phyloP scores from a whole-genome alignment of 2,329 filamentous ascomycete genomes.

The Teratosphaeria destructans region DNA sequence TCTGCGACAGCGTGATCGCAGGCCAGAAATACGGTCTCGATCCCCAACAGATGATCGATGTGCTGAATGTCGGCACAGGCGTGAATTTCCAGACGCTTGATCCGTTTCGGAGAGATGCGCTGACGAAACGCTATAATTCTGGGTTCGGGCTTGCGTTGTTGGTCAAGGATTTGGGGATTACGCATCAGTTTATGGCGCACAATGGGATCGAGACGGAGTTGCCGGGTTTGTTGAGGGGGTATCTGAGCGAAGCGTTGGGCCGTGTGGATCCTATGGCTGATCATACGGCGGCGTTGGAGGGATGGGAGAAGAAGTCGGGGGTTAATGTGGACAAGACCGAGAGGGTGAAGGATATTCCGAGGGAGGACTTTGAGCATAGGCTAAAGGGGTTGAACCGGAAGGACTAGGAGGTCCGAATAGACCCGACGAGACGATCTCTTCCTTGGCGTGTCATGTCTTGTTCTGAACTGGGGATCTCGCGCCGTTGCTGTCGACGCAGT shows the following conservation, averaged over 20 bases:
- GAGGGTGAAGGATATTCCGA: slow-evolving; percentile 14
- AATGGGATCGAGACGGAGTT: slow-evolving; percentile 24
- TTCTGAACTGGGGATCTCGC: too few species aligned
- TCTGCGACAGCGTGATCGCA: slow-evolving; percentile 22
- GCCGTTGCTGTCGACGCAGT: too few species aligned
- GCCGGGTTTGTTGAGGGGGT: slow-evolving; percentile 20
- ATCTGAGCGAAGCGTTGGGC: slow-evolving; percentile 24
- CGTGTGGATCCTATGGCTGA: slow-evolving; percentile 22
- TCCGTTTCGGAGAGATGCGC: slow-evolving; percentile 17
- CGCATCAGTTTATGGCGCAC: slow-evolving; percentile 26
- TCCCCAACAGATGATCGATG: slow-evolving; percentile 31
- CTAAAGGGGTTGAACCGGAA: slow-evolving; percentile 11
- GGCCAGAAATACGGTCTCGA: slow-evolving; percentile 29
- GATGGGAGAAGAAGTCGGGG: slow-evolving; percentile 28
- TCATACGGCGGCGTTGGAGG: slow-evolving; percentile 26
- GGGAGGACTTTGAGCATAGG: slow-evolving; percentile 20
- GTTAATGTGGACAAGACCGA: slow-evolving; percentile 23
- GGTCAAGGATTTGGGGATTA: slow-evolving; percentile 28
- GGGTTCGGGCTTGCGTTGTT: slow-evolving; percentile 27
- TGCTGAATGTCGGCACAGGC: slow-evolving; percentile 32
- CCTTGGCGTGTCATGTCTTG: background rate
- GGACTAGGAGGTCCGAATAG: background rate
- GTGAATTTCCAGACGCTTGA: slow-evolving; percentile 28
- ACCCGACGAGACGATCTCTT: background rate
- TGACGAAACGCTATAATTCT: slow-evolving; percentile 21